These are phyloP conservation scores for Leonotis leonurus DNA, from an alignment of 257 asterid genomes.

Conservation along the genomic window DNA sequence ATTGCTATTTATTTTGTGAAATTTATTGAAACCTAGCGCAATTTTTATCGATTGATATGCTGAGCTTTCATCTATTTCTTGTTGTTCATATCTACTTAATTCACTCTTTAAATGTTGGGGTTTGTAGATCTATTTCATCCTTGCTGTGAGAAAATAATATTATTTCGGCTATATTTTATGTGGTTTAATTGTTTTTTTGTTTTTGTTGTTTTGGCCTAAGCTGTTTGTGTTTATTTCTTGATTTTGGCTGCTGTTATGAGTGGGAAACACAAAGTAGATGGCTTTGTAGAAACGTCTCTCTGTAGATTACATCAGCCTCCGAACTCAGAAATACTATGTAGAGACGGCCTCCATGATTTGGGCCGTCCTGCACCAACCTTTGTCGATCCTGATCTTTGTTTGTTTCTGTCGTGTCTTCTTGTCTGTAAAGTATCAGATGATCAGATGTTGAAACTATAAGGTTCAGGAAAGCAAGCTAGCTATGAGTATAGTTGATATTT, in stretches of 20 bases:
- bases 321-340: constrained; percentile 51
- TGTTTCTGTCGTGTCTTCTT: constrained; percentile 25
- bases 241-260: not conserved
- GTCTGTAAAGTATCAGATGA: constrained; percentile 36
- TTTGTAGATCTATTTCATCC: too few relatives aligned
- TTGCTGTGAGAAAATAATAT: not conserved
- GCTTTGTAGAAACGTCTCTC: constrained; percentile 3
- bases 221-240: not conserved
- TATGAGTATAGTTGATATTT: too few relatives aligned
- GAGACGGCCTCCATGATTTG: constrained; percentile 61
- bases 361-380: too few relatives aligned
- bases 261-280: not conserved
- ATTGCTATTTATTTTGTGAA: too few relatives aligned
- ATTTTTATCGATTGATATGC: too few relatives aligned
- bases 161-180: constrained; percentile 18
- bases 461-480: not conserved
- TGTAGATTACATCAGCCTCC: constrained; percentile 21
- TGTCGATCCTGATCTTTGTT: constrained; percentile 26
- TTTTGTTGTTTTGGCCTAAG: too few relatives aligned
- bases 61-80: not conserved
- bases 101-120: too few relatives aligned
- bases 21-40: too few relatives aligned
- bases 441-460: not conserved
- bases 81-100: too few relatives aligned
- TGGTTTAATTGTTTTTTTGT: not conserved